A percentile compares a stretch with the other conserved stretches of the same genome.
phyloP scores from a whole-genome alignment of 352 stramenopile genomes.

The Phytophthora citrophthora region DNA sequence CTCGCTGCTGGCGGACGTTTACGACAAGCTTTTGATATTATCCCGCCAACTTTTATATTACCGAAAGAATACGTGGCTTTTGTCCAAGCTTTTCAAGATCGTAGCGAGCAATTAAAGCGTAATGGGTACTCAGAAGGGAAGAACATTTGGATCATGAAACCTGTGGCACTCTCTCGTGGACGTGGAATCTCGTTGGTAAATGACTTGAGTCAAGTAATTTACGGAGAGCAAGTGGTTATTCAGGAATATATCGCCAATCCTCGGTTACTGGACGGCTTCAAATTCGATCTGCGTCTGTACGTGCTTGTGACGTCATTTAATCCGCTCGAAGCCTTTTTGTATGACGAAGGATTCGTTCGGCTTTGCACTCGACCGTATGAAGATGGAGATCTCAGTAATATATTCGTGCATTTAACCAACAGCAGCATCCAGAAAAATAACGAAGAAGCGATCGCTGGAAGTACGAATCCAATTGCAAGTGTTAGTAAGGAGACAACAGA shows the following conservation, averaged over 20 bases:
- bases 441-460: conserved; percentile 51
- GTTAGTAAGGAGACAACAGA: conserved; percentile 26
- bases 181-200: conserved; percentile 94
- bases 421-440: conserved; percentile 93
- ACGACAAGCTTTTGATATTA: conserved; percentile 87
- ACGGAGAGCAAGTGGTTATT: conserved; percentile 88
- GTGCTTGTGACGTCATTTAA: conserved; percentile 95
- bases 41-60: conserved; percentile 93
- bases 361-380: conserved; percentile 89
- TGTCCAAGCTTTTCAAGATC: conserved; percentile 83
- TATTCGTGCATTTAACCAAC: conserved; percentile 96
- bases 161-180: conserved; percentile 89
- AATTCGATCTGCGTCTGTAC: conserved; percentile 93
- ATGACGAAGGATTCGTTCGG: conserved; percentile 93
- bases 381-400: conserved; percentile 71
- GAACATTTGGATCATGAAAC: conserved; percentile 97
- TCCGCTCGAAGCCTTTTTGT: conserved; percentile 94
- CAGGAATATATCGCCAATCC: conserved; percentile 92
- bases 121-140: conserved; percentile 26
- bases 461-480: conserved; percentile 31
- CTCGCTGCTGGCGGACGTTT: conserved; percentile 51
- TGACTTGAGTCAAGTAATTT: conserved; percentile 87
- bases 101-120: conserved; percentile 26
- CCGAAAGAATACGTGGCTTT: conserved; percentile 93
- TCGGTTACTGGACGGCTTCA: conserved; percentile 90